Base-by-base conservation (phyloP, 352 stramenopile species). In the Pythium graminicola region DNA sequence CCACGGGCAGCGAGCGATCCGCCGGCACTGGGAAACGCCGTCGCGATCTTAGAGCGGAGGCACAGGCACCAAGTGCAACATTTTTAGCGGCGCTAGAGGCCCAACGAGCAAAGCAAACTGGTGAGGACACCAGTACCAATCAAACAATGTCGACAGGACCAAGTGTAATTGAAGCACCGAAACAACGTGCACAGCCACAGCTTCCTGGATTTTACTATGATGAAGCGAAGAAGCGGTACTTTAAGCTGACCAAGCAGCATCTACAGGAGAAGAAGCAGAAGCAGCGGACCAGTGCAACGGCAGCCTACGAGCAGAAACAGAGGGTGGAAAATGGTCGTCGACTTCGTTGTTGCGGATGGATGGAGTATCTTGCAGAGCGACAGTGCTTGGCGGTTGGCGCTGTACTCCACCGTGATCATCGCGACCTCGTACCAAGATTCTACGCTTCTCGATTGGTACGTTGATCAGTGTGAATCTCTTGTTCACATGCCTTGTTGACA, bases 161-260 rank as follows among this genome's bases (percentile, higher is more conserved):
- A 26, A 6, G 19, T 10, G 4, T 9, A 5, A 8, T 19, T 4
- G 7, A 22, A 46, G 39, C 39, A 46, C 24, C 13, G 43, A 10
- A 50, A 38, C 26, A 9, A 28, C 43, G 24, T 22, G 7, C 16
- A 35, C 28, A 31, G 5, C 6, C 10, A 31, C 22, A 11, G 29
- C 57, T 88, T 6, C 57, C 69, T 24, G 77, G 77, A 8, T 88
- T 83, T 39, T 78, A 80, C 56, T 88, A 72, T 47, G 77, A 88
- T 42, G 64, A 81, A 32, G 43, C 23, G 14, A 76, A 70, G 42
- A 35, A 51, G 6, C 60, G 69, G n/a, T 86, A 82, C 50, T 88
- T 86, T 45, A 68, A 66, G 24, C 57, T 73, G 28, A 66, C 65
- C 26, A 56, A 49, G 16, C 66, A 65, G 29, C 29, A 51, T 16